Base-by-base conservation (phyloP, 2,329 filamentous ascomycete genomes). In the Aspergillus arachidicola region DNA sequence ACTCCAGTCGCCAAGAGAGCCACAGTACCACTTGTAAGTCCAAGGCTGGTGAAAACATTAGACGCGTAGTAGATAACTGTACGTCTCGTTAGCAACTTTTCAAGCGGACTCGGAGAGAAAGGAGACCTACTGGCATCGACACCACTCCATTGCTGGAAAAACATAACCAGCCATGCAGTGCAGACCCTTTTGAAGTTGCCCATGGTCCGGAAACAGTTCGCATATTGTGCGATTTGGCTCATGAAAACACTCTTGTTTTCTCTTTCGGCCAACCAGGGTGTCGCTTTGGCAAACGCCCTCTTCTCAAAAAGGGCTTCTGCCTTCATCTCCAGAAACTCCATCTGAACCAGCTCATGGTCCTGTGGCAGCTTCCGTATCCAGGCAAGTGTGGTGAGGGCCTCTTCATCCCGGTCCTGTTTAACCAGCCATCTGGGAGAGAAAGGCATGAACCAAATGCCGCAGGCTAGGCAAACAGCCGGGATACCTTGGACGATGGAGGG, bases 391-490 rank as follows among this genome's bases (percentile, higher is more conserved):
- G 66, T 30, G 46, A 69, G 70, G 2, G 71, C 70, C 56, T 86
- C 84, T 6, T 82, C 74, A 50, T 86, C 78, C 4, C 81, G 77
- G 23, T 79, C 79, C 60, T 80, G 73, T 51, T 78, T 79, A 6
- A 80, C 79, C 10, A 87, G 79, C 79, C 84, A 86, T 19, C 85
- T 79, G 0, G 85, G 85, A 0, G 84, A 86, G 67, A 82, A 86
- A 0, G 85, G 85, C 65, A 86, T 77, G 67, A 84, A 84, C 66
- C 76, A 72, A 58, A 79, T 75, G 19, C 78, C 77, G 34, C 73
- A 70, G 10, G 75, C 71, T 14, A 80, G 71, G 21, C 70, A 61
- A 30, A 73, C 62, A 26, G 77, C 77, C 1, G 78, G 78, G 36
- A 78, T 73, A 23, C 82, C 75, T 65, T 84, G 82, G 16, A 84